These are phyloP conservation scores for Xylariales sp. DNA, from an alignment of 2,329 filamentous ascomycete genomes.

Conservation along the genomic window DNA sequence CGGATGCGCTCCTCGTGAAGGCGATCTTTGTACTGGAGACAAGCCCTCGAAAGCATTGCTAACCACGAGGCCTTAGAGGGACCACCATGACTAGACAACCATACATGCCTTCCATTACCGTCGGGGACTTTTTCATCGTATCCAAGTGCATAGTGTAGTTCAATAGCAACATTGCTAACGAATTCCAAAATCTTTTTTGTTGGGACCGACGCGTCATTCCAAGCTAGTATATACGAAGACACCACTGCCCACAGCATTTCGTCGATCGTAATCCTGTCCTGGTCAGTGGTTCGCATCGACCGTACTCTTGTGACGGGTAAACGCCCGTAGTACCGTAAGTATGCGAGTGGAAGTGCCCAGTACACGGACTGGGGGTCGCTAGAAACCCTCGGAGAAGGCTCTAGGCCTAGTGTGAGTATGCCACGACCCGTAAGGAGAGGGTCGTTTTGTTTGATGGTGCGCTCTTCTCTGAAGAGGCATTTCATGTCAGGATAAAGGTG, in stretches of 20 bases:
- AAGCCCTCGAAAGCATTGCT: constrained; percentile 15
- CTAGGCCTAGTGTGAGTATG: constrained; percentile 28
- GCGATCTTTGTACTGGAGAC: constrained; percentile 20
- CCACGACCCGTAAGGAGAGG: constrained; percentile 11
- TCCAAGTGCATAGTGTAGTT: constrained; percentile 17
- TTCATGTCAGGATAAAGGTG: constrained; percentile 5
- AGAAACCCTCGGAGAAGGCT: constrained; percentile 9
- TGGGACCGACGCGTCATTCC: constrained; percentile 20
- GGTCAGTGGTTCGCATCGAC: constrained; percentile 28
- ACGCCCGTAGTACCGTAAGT: constrained; percentile 33
- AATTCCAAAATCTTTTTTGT: constrained; percentile 15
- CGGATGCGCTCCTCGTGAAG: constrained; percentile 17
- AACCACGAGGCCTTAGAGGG: constrained; percentile 18
- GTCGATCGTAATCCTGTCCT: constrained; percentile 28
- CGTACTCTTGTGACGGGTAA: constrained; percentile 22
- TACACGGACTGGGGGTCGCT: constrained; percentile 21
- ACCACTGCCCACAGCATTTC: constrained; percentile 24
- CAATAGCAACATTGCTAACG: constrained; percentile 24
- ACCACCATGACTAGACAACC: neutral
- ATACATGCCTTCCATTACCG: neutral
- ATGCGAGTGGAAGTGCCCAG: constrained; percentile 33
- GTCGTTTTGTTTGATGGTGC: constrained; percentile 28
- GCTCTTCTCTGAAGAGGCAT: neutral
- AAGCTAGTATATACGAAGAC: constrained; percentile 18
- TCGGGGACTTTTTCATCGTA: neutral